Evolutionary conservation across 78 protist genomes (phyloP).

Genomic region (Bodo saltans): DNA sequence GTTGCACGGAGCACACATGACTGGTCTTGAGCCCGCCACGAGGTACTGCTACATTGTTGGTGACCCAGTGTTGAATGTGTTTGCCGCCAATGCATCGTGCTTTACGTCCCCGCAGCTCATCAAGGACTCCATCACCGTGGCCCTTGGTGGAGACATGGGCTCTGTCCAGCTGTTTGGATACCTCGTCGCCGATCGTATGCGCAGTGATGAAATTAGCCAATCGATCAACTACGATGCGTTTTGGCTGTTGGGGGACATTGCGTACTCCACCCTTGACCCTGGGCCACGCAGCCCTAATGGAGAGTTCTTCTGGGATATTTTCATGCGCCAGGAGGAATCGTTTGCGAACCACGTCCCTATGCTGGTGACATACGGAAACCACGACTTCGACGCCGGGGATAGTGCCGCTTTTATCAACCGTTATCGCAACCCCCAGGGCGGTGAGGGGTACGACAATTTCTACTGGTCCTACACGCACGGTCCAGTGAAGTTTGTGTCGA

Average conservation of each 20-base stretch:
- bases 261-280: not conserved
- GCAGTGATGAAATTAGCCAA: not conserved
- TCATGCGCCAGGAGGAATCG: not conserved
- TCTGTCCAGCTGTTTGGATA: not conserved
- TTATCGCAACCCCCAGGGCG: not conserved
- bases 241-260: not conserved
- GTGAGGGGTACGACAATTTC: constrained; percentile 4
- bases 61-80: not conserved
- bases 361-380: not conserved
- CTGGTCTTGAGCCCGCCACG: not conserved
- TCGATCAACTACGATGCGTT: not conserved
- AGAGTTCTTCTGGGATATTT: not conserved
- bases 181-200: not conserved
- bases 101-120: not conserved
- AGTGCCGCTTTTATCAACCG: not conserved
- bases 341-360: not conserved
- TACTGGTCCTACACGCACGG: constrained; percentile 4
- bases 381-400: not conserved
- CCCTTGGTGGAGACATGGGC: not conserved
- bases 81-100: not conserved
- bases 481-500: not conserved
- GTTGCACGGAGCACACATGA: not conserved
- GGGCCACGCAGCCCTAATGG: not conserved
- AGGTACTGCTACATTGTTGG: not conserved
- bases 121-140: not conserved